These are phyloP conservation scores for Aspergillus mulundensis DNA, from an alignment of 495 filamentous ascomycete species.

Conservation along the genomic window DNA sequence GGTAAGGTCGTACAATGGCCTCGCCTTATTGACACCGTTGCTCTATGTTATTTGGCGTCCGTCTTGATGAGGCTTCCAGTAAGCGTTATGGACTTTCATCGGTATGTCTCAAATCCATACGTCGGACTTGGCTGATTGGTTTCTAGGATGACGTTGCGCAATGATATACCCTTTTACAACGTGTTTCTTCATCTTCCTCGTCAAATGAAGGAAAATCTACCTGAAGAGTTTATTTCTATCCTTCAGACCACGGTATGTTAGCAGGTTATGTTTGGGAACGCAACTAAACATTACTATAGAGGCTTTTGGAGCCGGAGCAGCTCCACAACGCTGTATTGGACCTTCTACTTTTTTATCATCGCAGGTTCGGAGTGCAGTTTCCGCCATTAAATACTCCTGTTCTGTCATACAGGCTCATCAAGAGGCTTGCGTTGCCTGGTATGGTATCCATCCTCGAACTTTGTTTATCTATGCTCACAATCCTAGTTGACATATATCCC, in stretches of 20 bases:
- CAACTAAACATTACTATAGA: conserved; percentile 20
- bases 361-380: conserved; percentile 64
- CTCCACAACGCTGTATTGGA: conserved; percentile 62
- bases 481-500: conserved; percentile 65
- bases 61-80: conserved; percentile 62
- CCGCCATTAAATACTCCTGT: conserved; percentile 67
- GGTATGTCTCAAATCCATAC: conserved; percentile 28
- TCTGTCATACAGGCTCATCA: conserved; percentile 65
- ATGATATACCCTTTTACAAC: conserved; percentile 45
- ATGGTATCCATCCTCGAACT: conserved; percentile 21
- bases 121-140: neutral
- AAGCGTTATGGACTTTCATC: conserved; percentile 58
- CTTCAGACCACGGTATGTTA: conserved; percentile 53
- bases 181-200: conserved; percentile 51
- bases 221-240: conserved; percentile 51
- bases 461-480: neutral
- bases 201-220: conserved; percentile 62
- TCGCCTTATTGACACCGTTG: conserved; percentile 58
- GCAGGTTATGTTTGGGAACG: neutral
- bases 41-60: conserved; percentile 62
- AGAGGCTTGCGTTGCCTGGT: conserved; percentile 74
- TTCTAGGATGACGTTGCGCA: conserved; percentile 35
- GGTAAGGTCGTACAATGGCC: conserved; percentile 42
- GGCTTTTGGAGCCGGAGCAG: conserved; percentile 45
- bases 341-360: conserved; percentile 57